Conservation (phyloP, 768 basidiomycete species). For the Amanita muscaria region DNA sequence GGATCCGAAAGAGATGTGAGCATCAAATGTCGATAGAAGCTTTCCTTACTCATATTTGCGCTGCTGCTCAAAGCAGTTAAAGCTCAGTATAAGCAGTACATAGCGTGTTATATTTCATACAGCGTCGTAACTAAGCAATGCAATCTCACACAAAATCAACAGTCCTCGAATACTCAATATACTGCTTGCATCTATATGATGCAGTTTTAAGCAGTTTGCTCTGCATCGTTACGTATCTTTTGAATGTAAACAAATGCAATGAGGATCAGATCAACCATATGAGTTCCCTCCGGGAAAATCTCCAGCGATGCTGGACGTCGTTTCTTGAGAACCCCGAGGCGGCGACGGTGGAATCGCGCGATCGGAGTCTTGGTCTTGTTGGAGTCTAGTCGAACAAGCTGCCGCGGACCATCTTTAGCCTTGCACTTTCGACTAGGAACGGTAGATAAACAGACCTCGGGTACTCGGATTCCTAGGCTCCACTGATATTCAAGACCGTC, state of each 20-base stretch:
- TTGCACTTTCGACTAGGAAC: neutral
- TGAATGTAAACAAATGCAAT: slow-evolving; percentile 25
- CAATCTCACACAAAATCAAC: no score
- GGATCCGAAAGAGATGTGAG: no score
- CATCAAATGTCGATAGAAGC: no score
- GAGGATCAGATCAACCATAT: slow-evolving; percentile 23
- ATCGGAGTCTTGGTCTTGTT: slow-evolving; percentile 13
- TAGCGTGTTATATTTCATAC: no score
- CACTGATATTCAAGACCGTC: slow-evolving; percentile 27
- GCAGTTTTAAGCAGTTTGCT: slow-evolving; percentile 7
- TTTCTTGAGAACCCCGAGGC: slow-evolving; percentile 10
- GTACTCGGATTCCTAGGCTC: slow-evolving; percentile 18
- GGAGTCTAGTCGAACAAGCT: neutral
- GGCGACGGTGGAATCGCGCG: slow-evolving; percentile 12
- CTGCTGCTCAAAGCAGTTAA: no score
- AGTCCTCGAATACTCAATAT: no score
- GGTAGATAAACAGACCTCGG: slow-evolving; percentile 7
- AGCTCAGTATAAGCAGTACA: no score
- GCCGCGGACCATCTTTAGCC: no score
- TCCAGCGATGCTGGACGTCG: slow-evolving; percentile 18
- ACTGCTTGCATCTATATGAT: no score
- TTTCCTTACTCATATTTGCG: no score
- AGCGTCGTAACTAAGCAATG: no score
- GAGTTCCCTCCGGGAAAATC: slow-evolving; percentile 16
- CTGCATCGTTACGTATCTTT: slow-evolving; percentile 18